phyloP scores from a whole-genome alignment of 1,284 basidiomycete genomes.

The Ganoderma lingzhi region DNA sequence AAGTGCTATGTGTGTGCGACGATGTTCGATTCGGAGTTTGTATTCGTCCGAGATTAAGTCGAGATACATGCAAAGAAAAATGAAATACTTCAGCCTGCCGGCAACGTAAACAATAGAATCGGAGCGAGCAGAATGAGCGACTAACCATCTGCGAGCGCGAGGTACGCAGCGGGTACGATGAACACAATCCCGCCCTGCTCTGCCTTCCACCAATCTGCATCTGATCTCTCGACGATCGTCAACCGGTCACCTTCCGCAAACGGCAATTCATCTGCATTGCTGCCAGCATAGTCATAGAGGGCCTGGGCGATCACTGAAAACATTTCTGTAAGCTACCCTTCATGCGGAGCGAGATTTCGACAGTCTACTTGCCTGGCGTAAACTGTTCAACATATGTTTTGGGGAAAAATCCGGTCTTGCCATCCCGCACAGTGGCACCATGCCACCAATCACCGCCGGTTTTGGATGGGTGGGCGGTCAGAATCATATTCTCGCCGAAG shows the following conservation, averaged over 20 bases:
- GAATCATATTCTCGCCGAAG: slow-evolving; percentile 84
- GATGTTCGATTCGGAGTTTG: slow-evolving; percentile 26
- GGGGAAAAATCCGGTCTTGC: slow-evolving; percentile 90
- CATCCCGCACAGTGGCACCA: slow-evolving; percentile 74
- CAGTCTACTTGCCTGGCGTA: slow-evolving; percentile 61
- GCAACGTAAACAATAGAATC: slow-evolving; percentile 66
- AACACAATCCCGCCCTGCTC: slow-evolving; percentile 85
- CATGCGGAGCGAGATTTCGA: slow-evolving; percentile 19
- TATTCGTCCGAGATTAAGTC: slow-evolving; percentile 39
- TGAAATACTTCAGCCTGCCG: slow-evolving; percentile 76
- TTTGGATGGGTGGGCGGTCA: slow-evolving; percentile 88
- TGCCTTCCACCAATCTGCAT: slow-evolving; percentile 94
- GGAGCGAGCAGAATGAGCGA: slow-evolving; percentile 54
- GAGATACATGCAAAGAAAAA: slow-evolving; percentile 56
- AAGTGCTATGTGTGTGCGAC: slow-evolving; percentile 18
- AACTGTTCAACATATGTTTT: slow-evolving; percentile 86
- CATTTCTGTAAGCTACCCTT: slow-evolving; percentile 25
- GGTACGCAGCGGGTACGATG: slow-evolving; percentile 89
- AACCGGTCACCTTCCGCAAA: slow-evolving; percentile 84
- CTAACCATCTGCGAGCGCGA: slow-evolving; percentile 90
- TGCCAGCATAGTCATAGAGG: slow-evolving; percentile 79
- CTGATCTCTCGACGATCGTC: slow-evolving; percentile 80
- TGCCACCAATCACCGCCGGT: slow-evolving; percentile 93
- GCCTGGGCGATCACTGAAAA: slow-evolving; percentile 73
- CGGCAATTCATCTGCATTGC: slow-evolving; percentile 80